These are phyloP conservation scores for Aurinia saxatilis DNA, from an alignment of 345 rosid species.

Conservation along the genomic window DNA sequence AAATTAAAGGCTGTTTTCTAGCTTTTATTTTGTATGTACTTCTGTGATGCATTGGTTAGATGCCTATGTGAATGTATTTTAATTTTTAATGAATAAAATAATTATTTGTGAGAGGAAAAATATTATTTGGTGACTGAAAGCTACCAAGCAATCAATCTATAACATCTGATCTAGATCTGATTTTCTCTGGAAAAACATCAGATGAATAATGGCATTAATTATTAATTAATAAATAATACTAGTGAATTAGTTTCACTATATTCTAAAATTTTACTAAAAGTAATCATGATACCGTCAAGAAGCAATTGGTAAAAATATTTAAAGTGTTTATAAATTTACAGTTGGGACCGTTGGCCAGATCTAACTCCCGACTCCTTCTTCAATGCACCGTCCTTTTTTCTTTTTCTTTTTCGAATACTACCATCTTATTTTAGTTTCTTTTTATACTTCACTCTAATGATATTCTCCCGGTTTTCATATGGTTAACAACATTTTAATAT, in stretches of 20 bases:
- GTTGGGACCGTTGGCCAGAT: conserved; percentile 30
- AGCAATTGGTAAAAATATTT: not conserved
- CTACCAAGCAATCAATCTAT: not conserved
- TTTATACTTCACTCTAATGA: no score
- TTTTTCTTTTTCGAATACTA: not conserved
- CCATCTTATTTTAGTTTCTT: not conserved
- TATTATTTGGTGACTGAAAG: not conserved
- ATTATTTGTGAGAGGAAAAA: no score
- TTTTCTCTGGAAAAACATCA: not conserved
- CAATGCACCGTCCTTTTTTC: conserved; percentile 32
- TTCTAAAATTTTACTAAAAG: not conserved
- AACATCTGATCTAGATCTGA: not conserved
- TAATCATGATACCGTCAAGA: not conserved
- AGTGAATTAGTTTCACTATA: not conserved
- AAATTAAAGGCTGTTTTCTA: no score
- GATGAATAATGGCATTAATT: not conserved
- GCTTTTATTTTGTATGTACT: no score
- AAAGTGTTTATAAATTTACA: conserved; percentile 14
- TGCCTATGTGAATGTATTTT: no score
- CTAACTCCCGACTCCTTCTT: conserved; percentile 18
- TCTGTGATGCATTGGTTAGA: no score
- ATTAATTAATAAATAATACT: not conserved
- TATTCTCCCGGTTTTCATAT: no score
- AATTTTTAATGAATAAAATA: no score
- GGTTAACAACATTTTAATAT: not conserved